Percentiles rank a stretch among this genome's conserved stretches.
phyloP scores from a whole-genome alignment of 331 rosid genomes.

The Stylosanthes scabra region DNA sequence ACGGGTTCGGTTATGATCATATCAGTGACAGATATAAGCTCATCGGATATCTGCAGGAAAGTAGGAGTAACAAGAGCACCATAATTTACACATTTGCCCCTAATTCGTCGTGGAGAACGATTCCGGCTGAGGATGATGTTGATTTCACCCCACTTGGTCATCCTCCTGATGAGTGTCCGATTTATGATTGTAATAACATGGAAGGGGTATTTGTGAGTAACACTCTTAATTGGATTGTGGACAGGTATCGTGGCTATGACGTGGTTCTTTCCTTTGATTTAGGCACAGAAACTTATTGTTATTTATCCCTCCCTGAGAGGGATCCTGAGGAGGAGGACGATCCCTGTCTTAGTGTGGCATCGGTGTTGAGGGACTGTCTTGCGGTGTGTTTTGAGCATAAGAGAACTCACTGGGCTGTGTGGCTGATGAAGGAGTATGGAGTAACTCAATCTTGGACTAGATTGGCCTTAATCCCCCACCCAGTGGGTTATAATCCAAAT shows the following conservation, averaged over 20 bases:
- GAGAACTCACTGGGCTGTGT: conserved; percentile 2
- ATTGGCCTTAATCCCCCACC: background rate
- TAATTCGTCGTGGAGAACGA: background rate
- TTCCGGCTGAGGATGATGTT: background rate
- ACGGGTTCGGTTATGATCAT: conserved; percentile 39
- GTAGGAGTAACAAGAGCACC: too few relatives aligned
- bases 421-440: background rate
- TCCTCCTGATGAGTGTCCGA: too few relatives aligned
- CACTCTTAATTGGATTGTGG: background rate
- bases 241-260: too few relatives aligned
- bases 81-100: background rate
- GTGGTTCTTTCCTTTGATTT: background rate
- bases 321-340: background rate
- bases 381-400: background rate
- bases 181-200: too few relatives aligned
- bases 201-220: too few relatives aligned
- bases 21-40: conserved; percentile 26
- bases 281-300: background rate
- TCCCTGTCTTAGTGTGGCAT: background rate
- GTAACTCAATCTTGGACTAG: conserved; percentile 3
- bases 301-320: background rate
- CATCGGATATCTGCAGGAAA: background rate
- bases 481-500: too few relatives aligned
- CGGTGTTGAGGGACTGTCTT: background rate
- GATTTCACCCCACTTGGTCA: too few relatives aligned